These are phyloP conservation scores for Diaporthe australafricana DNA, from an alignment of 2,329 filamentous ascomycete genomes.

Conservation along the genomic window DNA sequence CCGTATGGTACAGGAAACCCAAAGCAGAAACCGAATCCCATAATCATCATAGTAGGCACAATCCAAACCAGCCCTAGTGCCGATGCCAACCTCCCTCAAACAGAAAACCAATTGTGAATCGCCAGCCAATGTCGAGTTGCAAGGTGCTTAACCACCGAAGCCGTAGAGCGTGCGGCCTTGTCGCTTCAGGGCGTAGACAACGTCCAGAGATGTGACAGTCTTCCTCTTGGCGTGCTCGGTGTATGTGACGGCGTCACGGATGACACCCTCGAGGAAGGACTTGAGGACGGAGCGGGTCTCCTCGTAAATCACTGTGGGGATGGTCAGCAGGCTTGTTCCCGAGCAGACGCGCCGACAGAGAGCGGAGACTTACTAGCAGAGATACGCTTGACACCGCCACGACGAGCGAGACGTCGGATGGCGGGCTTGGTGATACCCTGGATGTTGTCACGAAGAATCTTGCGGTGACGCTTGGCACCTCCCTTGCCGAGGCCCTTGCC, in stretches of 20 bases:
- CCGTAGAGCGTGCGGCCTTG: constrained; percentile 85
- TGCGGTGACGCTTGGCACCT: constrained; percentile 98
- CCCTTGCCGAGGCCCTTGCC: constrained; percentile 99
- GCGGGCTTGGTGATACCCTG: constrained; percentile 99
- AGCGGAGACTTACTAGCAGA: constrained; percentile 78
- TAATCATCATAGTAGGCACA: constrained; percentile 44
- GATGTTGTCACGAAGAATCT: constrained; percentile 99
- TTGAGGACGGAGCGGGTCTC: constrained; percentile 86
- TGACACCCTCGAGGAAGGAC: constrained; percentile 86
- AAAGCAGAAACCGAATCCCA: constrained; percentile 43
- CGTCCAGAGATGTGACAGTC: constrained; percentile 78
- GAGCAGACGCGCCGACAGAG: background rate
- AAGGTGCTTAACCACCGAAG: constrained; percentile 80
- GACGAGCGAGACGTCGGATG: constrained; percentile 97
- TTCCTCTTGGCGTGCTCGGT: constrained; percentile 87
- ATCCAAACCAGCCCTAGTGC: constrained; percentile 39
- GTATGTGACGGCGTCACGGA: constrained; percentile 83
- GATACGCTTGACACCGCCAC: constrained; percentile 99
- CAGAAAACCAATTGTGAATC: constrained; percentile 39
- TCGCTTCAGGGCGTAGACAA: constrained; percentile 76
- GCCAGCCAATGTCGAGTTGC: constrained; percentile 39
- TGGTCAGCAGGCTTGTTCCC: constrained; percentile 37
- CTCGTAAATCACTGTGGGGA: constrained; percentile 77
- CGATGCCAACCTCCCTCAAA: constrained; percentile 37
- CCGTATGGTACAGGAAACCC: constrained; percentile 42